Conservation (phyloP, 23 red algal species). For the Gracilaria gracilis region DNA sequence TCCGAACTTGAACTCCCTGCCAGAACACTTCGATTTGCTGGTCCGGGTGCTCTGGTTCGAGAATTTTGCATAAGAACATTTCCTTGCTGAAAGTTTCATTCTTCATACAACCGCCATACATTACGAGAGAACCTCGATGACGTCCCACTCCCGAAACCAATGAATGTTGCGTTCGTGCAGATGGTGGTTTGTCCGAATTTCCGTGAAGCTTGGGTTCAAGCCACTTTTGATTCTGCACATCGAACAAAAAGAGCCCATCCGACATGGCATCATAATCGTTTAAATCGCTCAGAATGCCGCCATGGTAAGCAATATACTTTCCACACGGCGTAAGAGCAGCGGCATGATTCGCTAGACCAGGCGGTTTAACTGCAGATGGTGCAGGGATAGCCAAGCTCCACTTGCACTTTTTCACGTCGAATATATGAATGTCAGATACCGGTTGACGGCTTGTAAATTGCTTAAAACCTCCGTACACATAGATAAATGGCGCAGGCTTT, state of each 20-base stretch:
- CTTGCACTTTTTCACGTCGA: conserved; percentile 45
- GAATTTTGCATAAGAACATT: conserved; percentile 35
- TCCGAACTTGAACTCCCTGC: conserved; percentile 27
- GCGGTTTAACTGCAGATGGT: conserved; percentile 4
- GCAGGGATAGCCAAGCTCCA: conserved; percentile 29
- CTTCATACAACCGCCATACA: conserved; percentile 44
- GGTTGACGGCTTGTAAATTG: neutral
- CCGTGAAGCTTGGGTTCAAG: conserved; percentile 12
- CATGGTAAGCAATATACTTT: conserved; percentile 51
- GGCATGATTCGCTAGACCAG: conserved; percentile 49
- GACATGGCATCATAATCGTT: conserved; percentile 26
- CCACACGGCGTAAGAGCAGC: conserved; percentile 31
- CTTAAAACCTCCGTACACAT: conserved; percentile 48
- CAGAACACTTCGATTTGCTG: conserved; percentile 22
- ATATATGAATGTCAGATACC: conserved; percentile 37
- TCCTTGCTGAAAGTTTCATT: conserved; percentile 36
- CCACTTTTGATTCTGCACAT: conserved; percentile 32
- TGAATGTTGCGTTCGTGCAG: conserved; percentile 33
- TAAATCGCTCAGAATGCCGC: conserved; percentile 30
- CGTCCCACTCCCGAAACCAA: conserved; percentile 57
- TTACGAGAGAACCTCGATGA: conserved; percentile 32
- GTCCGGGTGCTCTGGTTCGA: conserved; percentile 6
- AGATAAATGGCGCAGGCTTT: conserved; percentile 28
- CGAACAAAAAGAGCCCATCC: conserved; percentile 43
- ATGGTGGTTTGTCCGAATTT: neutral